Conservation (phyloP, 2,329 filamentous ascomycete species). For the Fusarium pseudograminearum region DNA sequence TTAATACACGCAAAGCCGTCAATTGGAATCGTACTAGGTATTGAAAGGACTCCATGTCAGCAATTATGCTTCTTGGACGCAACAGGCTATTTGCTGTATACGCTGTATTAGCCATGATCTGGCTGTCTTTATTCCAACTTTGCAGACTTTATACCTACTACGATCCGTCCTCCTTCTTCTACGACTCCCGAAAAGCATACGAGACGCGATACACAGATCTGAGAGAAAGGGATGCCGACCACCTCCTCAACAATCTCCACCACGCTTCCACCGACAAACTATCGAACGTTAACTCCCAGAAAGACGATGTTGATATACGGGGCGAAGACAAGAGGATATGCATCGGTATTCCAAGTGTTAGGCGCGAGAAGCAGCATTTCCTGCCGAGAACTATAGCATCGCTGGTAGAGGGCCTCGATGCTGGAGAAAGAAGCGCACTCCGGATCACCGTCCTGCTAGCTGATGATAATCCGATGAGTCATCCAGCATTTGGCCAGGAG, state of each 20-base stretch:
- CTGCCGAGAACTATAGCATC: slow-evolving; percentile 46
- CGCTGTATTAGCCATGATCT: slow-evolving; percentile 7
- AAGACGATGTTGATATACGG: neutral
- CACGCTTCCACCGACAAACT: neutral
- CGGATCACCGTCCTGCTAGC: slow-evolving; percentile 50
- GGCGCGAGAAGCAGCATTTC: slow-evolving; percentile 45
- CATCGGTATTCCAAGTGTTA: slow-evolving; percentile 49
- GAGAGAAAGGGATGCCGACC: slow-evolving; percentile 42
- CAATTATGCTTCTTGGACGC: slow-evolving; percentile 3
- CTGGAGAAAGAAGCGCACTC: slow-evolving; percentile 45
- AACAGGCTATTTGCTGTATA: neutral
- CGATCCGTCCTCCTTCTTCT: slow-evolving; percentile 48
- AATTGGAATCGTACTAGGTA: neutral
- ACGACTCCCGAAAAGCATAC: slow-evolving; percentile 43
- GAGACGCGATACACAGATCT: slow-evolving; percentile 40
- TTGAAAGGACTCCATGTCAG: accelerated
- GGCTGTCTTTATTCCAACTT: slow-evolving; percentile 42
- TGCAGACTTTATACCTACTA: slow-evolving; percentile 39
- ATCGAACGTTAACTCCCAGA: neutral
- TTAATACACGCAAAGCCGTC: neutral
- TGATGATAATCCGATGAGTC: slow-evolving; percentile 42
- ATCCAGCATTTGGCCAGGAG: slow-evolving; percentile 46
- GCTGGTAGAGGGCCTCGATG: slow-evolving; percentile 46
- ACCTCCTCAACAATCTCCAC: slow-evolving; percentile 28
- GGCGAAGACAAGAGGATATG: slow-evolving; percentile 18